Base-by-base conservation (phyloP, 2,329 filamentous ascomycete genomes). In the Colletotrichum spinosum region DNA sequence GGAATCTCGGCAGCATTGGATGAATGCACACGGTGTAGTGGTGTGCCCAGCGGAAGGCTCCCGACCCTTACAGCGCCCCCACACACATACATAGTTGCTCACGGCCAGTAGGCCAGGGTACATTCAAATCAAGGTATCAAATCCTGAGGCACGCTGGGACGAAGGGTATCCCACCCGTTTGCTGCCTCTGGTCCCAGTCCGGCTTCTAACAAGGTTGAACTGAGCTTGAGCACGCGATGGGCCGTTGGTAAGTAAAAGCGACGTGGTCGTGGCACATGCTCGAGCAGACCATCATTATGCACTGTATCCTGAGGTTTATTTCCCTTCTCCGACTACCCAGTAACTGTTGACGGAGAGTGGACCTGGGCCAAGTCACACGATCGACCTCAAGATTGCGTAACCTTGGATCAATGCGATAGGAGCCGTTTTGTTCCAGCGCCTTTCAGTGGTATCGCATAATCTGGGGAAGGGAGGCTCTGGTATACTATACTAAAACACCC, bases 341-440 rank as follows among this genome's bases (percentile, higher is more conserved):
- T 34, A 37, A 55, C 51, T 25, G 39, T 51, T 61, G 39, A 53
- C 53, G 46, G 56, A 25, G 44, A 65, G 58, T 57, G 62, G 62
- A 56, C 42, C 62, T 65, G 34, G 37, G 25, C 37, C 62, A 57
- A 62, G 58, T 65, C 62, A 65, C 58, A 56, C 54, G 62, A 62
- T 42, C 15, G 37, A 52, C 25, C 17, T 50, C 35, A 25, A 62
- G 52, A 62, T 61, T 62, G 58, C 52, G 62, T 56, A 65, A 62
- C 52, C 25, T 53, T 55, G 48, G 15, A 50, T 57, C 46, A 57
- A 65, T 56, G 62, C 62, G 62, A 65, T 65, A 62, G 52, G 50
- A 65, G 52, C 46, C 25, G 25, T 25, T 25, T 25, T 5, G 25
- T 25, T 25, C 25, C 25, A 25, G 25, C 33, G 4, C 37, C 45